Evolutionary conservation across 2,329 filamentous ascomycete species (phyloP).

Genomic region (Zymoseptoria ardabiliae): DNA sequence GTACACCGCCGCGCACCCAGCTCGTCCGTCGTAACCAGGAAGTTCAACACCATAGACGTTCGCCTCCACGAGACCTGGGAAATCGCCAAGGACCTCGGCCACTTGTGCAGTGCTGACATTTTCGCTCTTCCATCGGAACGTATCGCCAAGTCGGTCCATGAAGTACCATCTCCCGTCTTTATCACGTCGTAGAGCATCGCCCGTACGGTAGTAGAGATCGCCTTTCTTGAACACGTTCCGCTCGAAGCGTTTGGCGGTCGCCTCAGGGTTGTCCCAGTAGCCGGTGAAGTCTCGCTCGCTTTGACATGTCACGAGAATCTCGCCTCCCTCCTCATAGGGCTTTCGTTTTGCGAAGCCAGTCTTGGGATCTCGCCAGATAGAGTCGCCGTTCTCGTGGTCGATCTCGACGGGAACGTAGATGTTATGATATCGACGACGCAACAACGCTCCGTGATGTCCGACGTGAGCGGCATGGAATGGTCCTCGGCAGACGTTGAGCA

Average conservation of each 20-base stretch:
- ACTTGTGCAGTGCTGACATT: conserved; percentile 45
- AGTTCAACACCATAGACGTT: conserved; percentile 45
- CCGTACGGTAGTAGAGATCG: conserved; percentile 44
- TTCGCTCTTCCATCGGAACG: conserved; percentile 45
- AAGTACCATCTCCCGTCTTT: conserved; percentile 43
- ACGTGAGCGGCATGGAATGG: conserved; percentile 58
- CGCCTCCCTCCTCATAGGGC: conserved; percentile 62
- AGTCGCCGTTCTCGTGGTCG: conserved; percentile 59
- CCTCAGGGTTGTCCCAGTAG: conserved; percentile 61
- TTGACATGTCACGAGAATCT: conserved; percentile 61
- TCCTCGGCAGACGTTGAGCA: conserved; percentile 41
- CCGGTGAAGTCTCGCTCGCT: conserved; percentile 56
- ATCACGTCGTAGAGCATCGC: conserved; percentile 40
- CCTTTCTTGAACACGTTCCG: conserved; percentile 41
- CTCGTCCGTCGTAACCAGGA: conserved; percentile 44
- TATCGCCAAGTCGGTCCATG: conserved; percentile 42
- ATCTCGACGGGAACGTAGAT: conserved; percentile 59
- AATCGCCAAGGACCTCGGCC: conserved; percentile 39
- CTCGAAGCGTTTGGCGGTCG: conserved; percentile 52
- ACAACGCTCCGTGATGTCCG: conserved; percentile 62
- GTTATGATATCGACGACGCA: conserved; percentile 47
- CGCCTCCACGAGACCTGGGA: conserved; percentile 38
- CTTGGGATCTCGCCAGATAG: conserved; percentile 54
- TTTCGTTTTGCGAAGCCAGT: conserved; percentile 61
- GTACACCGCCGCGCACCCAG: conserved; percentile 50